Base-by-base conservation (phyloP, 2,329 filamentous ascomycete genomes). In the Fusarium sp. region DNA sequence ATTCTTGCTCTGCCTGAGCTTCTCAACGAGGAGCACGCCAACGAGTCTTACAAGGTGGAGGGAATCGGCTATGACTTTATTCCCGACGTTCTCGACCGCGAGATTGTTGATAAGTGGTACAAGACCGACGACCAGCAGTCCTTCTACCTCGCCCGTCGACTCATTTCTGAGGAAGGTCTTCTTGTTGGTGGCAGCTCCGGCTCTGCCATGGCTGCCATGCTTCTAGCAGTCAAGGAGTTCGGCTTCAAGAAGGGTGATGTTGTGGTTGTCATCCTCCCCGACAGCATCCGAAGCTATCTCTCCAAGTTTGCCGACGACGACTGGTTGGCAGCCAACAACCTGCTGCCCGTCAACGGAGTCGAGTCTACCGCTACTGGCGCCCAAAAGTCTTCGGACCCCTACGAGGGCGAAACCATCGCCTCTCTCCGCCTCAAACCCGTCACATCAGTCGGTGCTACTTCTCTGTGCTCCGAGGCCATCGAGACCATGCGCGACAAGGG, bases 11-110 rank as follows among this genome's bases (percentile, higher is more conserved):
- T 97, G 29, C 96, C 96, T 2, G 90, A 93, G 6, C 86, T 98
- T 31, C 31, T 63, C 74, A 98, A 98, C 82, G 87, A 94, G 54
- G 92, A 93, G 73, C 90, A 92, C 80, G 89, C 90, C 68, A 95
- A 98, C 80, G 91, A 94, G 82, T 87, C 92, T 3, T 98, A 98
- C 87, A 98, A 98, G 86, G 95, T 98, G 1, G 96, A 98, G 85
- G 96, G 96, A 35, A 98, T 98, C 79, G 96, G 96, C n/a, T 98
- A 98, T 83, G 96, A 98, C 83, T 98, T 98, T 83, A 93, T 98
- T 71, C 97, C 97, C 8, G 94, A 98, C 27, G 97, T 99, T 6
- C 87, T 99, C 65, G 92, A 97, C 75, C 94, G 93, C 80, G 84
- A 91, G 31, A 82, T 90, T 6, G 94, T 99, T 33, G 94, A 98